Conservation (phyloP, 2,329 filamentous ascomycete genomes). For the Tolypocladium sp. region DNA sequence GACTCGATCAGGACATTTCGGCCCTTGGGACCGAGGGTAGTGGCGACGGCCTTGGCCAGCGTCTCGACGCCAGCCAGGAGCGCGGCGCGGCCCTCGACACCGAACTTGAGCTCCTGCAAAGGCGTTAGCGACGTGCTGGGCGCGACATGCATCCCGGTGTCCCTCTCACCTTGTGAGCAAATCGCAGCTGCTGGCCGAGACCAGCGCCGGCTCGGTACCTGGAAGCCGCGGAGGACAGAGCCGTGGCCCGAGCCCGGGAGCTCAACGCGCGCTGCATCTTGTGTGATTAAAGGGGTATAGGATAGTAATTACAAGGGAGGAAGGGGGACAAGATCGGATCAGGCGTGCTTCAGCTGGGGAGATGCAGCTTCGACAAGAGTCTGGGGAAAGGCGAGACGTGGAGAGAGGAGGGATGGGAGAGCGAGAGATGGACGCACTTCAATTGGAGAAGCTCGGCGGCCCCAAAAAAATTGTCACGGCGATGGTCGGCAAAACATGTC, state of each 20-base stretch:
- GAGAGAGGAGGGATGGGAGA: conserved; percentile 1
- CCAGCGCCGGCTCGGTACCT: conserved; percentile 56
- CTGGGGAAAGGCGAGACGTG: conserved; percentile 1
- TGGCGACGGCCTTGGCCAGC: conserved; percentile 89
- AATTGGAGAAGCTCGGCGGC: conserved; percentile 10
- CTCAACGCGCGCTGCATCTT: conserved; percentile 95
- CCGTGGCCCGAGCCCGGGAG: conserved; percentile 69
- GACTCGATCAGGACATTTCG: conserved; percentile 98
- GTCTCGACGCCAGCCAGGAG: conserved; percentile 94
- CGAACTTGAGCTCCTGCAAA: conserved; percentile 87
- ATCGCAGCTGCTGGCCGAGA: conserved; percentile 82
- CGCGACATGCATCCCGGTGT: neutral
- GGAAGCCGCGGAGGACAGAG: conserved; percentile 60
- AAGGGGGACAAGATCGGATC: neutral
- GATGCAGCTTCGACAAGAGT: conserved; percentile 4
- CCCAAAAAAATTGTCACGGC: conserved; percentile 33
- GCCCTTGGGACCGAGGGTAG: conserved; percentile 94
- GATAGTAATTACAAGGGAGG: conserved; percentile 15
- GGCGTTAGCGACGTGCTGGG: neutral
- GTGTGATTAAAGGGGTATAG: conserved; percentile 17
- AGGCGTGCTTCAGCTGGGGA: conserved; percentile 1
- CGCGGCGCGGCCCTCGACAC: conserved; percentile 83
- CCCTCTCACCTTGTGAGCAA: conserved; percentile 81
- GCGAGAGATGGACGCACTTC: conserved; percentile 7
- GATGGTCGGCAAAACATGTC: conserved; percentile 27